A percentile compares a stretch with the other conserved stretches of the same genome.
These are phyloP conservation scores for Phytophthora idaei DNA, from an alignment of 352 stramenopile genomes.

Conservation along the genomic window DNA sequence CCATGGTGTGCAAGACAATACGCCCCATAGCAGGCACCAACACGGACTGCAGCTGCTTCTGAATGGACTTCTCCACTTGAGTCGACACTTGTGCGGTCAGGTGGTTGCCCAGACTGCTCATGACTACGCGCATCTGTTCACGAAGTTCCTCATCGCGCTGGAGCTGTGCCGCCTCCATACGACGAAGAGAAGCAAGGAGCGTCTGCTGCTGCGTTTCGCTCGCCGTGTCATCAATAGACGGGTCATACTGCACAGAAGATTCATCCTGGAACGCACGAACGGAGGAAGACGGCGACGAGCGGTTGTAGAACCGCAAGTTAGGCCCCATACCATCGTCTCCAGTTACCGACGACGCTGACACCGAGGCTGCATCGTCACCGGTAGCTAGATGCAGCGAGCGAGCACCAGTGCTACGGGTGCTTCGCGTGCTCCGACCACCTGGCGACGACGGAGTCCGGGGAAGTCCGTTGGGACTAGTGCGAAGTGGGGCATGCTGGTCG, in stretches of 20 bases:
- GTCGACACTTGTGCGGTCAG: slow-evolving; percentile 61
- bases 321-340: slow-evolving; percentile 57
- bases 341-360: slow-evolving; percentile 49
- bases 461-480: slow-evolving; percentile 20
- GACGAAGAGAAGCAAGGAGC: slow-evolving; percentile 61
- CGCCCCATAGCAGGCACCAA: slow-evolving; percentile 85
- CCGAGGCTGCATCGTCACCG: slow-evolving; percentile 45
- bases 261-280: slow-evolving; percentile 82
- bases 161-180: slow-evolving; percentile 71
- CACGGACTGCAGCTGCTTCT: slow-evolving; percentile 84
- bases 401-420: slow-evolving; percentile 32
- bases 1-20: slow-evolving; percentile 89
- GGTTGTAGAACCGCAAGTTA: slow-evolving; percentile 67
- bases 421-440: slow-evolving; percentile 41
- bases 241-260: slow-evolving; percentile 67
- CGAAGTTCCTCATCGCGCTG: slow-evolving; percentile 75
- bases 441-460: slow-evolving; percentile 41
- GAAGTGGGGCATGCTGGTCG: slow-evolving; percentile 30
- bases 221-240: slow-evolving; percentile 70
- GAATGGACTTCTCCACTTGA: slow-evolving; percentile 84
- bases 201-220: slow-evolving; percentile 63
- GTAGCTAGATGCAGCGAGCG: slow-evolving; percentile 42
- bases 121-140: slow-evolving; percentile 70
- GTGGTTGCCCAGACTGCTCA: slow-evolving; percentile 62
- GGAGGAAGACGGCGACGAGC: slow-evolving; percentile 81